These are phyloP conservation scores for Neltuma alba DNA, from an alignment of 306 rosid species.

Conservation along the genomic window DNA sequence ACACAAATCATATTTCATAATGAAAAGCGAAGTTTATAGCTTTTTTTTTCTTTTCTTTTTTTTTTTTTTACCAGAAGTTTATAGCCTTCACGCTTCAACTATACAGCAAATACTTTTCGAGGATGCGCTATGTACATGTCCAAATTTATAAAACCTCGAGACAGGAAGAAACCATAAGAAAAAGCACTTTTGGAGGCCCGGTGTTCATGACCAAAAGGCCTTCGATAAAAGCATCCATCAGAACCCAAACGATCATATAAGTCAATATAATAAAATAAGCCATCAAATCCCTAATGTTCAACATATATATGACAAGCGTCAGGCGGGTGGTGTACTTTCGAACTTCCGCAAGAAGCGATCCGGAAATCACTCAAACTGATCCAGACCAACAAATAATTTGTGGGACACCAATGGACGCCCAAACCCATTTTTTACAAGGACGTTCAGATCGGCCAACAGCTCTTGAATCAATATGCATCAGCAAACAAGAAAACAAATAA, in stretches of 20 bases:
- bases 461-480: constrained; percentile 23
- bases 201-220: constrained; percentile 25
- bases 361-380: constrained; percentile 36
- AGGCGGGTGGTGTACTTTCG: constrained; percentile 10
- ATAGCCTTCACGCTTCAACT: background rate
- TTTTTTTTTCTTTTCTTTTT: too few species aligned
- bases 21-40: background rate
- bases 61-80: too few species aligned
- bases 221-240: constrained; percentile 25
- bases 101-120: background rate
- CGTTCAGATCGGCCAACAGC: constrained; percentile 23
- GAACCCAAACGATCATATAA: constrained; percentile 10
- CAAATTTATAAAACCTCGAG: background rate
- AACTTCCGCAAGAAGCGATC: constrained; percentile 25
- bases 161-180: background rate
- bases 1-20: background rate
- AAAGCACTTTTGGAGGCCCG: constrained; percentile 17
- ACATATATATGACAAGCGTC: constrained; percentile 10
- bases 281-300: constrained; percentile 23
- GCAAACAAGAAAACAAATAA: constrained; percentile 15
- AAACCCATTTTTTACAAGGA: constrained; percentile 28
- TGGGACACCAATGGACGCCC: constrained; percentile 20
- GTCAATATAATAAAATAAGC: constrained; percentile 15
- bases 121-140: background rate
- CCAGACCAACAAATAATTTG: constrained; percentile 31